Conservation (phyloP, 2,329 filamentous ascomycete genomes). For the Magnaporthiopsis rhizophila region DNA sequence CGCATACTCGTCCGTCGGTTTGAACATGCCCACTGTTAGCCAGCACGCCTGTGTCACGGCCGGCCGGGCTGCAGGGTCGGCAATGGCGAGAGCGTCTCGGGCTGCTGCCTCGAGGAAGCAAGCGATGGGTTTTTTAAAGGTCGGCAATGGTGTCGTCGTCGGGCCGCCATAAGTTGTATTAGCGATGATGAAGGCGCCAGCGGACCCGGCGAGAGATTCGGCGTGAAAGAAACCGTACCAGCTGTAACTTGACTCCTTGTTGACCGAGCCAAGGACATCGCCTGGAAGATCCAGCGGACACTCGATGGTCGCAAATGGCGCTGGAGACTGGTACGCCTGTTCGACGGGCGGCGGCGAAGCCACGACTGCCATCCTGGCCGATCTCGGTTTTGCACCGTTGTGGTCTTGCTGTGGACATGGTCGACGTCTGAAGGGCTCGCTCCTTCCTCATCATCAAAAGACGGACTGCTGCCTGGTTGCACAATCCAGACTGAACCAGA, state of each 20-base stretch:
- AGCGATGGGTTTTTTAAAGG: background rate
- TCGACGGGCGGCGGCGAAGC: background rate
- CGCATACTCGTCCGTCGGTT: background rate
- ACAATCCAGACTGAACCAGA: too few relatives aligned
- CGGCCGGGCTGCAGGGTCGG: background rate
- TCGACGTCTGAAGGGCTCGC: too few relatives aligned
- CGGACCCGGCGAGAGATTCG: background rate
- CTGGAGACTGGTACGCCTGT: background rate
- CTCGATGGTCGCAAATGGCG: background rate
- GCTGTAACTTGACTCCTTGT: background rate
- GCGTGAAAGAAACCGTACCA: background rate
- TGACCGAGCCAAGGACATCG: background rate
- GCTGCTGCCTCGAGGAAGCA: background rate
- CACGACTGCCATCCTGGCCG: background rate
- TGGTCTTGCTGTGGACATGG: too few relatives aligned
- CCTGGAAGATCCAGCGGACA: background rate
- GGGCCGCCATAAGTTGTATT: background rate
- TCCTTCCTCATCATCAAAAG: too few relatives aligned
- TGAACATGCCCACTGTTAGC: background rate
- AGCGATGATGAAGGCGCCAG: background rate
- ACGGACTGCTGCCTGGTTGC: too few relatives aligned
- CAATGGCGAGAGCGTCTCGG: background rate
- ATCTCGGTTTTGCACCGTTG: too few relatives aligned
- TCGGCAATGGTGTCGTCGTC: background rate
- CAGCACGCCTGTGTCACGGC: background rate